Percentiles rank a stretch among this genome's conserved stretches.
phyloP scores from a whole-genome alignment of 345 rosid species.

The Rhodamnia argentea region DNA sequence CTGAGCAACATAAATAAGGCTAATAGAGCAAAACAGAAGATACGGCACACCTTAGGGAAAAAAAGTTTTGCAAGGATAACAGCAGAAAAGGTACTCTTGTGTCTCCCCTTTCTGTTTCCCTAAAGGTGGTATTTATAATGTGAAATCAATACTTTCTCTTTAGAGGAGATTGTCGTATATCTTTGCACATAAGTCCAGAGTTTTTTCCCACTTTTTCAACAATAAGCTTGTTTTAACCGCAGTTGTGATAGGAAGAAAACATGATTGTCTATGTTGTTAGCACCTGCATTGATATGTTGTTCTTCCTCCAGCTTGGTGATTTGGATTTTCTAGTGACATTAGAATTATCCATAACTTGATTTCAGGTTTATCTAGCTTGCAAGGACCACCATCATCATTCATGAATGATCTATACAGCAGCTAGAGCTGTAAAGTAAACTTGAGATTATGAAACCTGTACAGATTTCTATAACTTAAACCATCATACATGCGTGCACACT shows the following conservation, averaged over 20 bases:
- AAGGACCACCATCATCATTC: not conserved
- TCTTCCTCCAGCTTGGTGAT: not conserved
- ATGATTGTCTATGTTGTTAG: not conserved
- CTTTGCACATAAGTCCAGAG: not conserved
- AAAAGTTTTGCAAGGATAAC: not conserved
- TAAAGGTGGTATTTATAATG: not conserved
- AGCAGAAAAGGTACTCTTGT: not conserved
- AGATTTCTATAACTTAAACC: not conserved
- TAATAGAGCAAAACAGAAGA: not conserved
- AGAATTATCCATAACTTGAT: not conserved
- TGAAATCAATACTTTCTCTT: not conserved
- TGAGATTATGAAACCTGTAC: not conserved
- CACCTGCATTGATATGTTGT: not conserved
- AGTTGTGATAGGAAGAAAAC: not conserved
- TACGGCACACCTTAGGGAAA: not conserved
- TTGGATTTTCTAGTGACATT: not conserved
- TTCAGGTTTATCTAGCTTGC: not conserved
- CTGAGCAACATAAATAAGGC: not conserved
- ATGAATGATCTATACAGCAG: not conserved
- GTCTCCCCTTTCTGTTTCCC: not conserved
- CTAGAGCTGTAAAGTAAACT: not conserved
- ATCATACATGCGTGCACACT: not conserved
- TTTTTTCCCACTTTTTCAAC: not conserved
- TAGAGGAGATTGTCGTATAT: not conserved
- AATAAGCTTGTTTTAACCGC: not conserved